Evolutionary conservation across 345 rosid genomes (phyloP), one percentile per base, ranked within the genome.

Genomic region (Combretum micranthum): DNA sequence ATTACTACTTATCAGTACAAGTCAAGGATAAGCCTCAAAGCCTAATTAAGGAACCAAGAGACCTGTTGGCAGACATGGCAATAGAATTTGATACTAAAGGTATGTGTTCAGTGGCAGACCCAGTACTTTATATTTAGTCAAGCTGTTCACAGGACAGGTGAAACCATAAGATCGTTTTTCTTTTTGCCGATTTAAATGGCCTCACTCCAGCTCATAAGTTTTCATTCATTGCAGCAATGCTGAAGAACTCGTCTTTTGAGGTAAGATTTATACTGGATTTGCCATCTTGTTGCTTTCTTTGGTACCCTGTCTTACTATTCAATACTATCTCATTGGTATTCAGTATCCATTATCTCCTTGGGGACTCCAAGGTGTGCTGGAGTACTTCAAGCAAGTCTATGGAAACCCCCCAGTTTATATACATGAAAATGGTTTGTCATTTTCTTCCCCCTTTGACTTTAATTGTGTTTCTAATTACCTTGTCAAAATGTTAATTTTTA

Each of bases 11-110:
- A 0, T 26, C 62, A 9, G 4, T 14, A 15, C 39, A 23, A 8
- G 55, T 67, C 50, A 60, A 56, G 61, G 78, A 79, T 62, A 59
- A 57, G 4, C 49, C 80, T n/a, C n/a, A 11, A 17, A 62, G 49
- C 32, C 74, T 75, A 44, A 47, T 52, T 6, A 12, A 17, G 2
- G 63, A 70, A 37, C 19, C 32, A 11, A 64, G 80, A 66, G 78
- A 79, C 62, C 56, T 57, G 44, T 7, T 0, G 50, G 21, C 52
- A 2, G 83, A 78, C 46, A 50, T 67, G 66, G 75, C 60, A 42
- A 62, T 59, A 37, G 0, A 54, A 0, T 1, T 71, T 23, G n/a
- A n/a, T n/a, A n/a, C n/a, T n/a, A 15, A 32, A 0, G 6, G 83
- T 78, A 71, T 21, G 77, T 56, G 57, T 13, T 22, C 37, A 42